A percentile compares a stretch with the other conserved stretches of the same genome.
These are phyloP conservation scores for Entelexis sorbosivorans DNA, from an alignment of 1,139 yeast genomes.

Conservation along the genomic window DNA sequence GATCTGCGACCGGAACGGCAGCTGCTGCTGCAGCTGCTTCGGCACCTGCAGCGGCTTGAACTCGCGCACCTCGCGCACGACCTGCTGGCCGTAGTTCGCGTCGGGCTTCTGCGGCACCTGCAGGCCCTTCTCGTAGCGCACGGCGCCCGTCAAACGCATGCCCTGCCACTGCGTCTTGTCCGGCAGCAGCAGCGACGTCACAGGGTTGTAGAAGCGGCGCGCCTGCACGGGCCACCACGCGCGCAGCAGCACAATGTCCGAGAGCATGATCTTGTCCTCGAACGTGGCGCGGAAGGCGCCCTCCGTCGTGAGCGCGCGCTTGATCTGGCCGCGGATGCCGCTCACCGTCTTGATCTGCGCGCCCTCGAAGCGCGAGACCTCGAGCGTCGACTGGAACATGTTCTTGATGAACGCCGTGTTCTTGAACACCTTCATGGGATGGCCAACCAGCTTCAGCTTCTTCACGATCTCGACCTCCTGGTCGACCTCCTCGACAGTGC, in stretches of 20 bases:
- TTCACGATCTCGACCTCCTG: slow-evolving; percentile 83
- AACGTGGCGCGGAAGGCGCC: slow-evolving; percentile 98
- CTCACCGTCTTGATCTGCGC: slow-evolving; percentile 93
- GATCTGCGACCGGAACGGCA: slow-evolving; percentile 88
- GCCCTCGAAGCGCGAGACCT: slow-evolving; percentile 96
- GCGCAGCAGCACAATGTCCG: slow-evolving; percentile 79
- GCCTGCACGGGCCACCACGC: slow-evolving; percentile 96
- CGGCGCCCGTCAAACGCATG: slow-evolving; percentile 88
- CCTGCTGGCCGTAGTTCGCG: slow-evolving; percentile 56
- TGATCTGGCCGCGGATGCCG: slow-evolving; percentile 95
- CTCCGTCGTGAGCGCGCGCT: slow-evolving; percentile 83
- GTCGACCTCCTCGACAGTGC: slow-evolving; percentile 87
- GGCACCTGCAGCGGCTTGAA: slow-evolving; percentile 87
- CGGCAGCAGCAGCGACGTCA: slow-evolving; percentile 67
- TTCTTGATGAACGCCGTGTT: slow-evolving; percentile 96
- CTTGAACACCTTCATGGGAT: slow-evolving; percentile 85
- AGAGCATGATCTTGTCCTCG: slow-evolving; percentile 85
- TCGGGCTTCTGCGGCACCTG: slow-evolving; percentile 50
- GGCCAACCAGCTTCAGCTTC: slow-evolving; percentile 87
- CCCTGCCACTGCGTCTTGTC: slow-evolving; percentile 89
- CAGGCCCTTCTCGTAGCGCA: slow-evolving; percentile 63
- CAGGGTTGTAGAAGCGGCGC: slow-evolving; percentile 89
- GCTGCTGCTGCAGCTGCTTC: slow-evolving; percentile 54
- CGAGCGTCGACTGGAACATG: slow-evolving; percentile 86
- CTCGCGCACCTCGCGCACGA: slow-evolving; percentile 76